A percentile compares a stretch with the other conserved stretches of the same genome.
phyloP scores from a whole-genome alignment of 1,284 basidiomycete species.

The Filobasidium uniguttulatum region DNA sequence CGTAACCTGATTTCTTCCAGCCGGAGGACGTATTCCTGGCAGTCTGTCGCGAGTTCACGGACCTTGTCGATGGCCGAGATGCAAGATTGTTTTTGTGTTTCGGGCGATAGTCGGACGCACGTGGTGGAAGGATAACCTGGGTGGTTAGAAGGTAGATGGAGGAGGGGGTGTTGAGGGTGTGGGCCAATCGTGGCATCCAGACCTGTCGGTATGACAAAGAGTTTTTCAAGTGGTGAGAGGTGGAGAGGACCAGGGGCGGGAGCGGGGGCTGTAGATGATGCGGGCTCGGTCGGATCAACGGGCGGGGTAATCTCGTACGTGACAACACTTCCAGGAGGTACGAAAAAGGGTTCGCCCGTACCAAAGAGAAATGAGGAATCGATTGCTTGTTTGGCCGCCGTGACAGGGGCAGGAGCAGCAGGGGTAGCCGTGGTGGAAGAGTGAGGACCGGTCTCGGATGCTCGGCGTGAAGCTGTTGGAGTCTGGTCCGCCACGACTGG shows the following conservation, averaged over 20 bases:
- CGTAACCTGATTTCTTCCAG: constrained; percentile 41
- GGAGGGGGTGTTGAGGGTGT: constrained; percentile 21
- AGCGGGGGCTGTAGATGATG: constrained; percentile 2
- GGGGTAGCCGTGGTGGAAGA: background rate
- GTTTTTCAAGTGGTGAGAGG: constrained; percentile 29
- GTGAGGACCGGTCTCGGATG: background rate
- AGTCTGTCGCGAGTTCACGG: constrained; percentile 39
- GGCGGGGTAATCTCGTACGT: constrained; percentile 4
- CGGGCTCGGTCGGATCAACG: background rate
- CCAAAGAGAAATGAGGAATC: constrained; percentile 12
- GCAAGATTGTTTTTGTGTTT: constrained; percentile 30
- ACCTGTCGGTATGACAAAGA: constrained; percentile 32
- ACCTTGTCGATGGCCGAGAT: constrained; percentile 35
- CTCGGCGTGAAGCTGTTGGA: too few species aligned
- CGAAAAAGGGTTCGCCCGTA: constrained; percentile 12
- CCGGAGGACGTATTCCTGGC: constrained; percentile 41
- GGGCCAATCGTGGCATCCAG: constrained; percentile 30
- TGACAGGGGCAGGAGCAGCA: background rate
- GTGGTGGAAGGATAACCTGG: constrained; percentile 21
- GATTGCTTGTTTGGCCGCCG: constrained; percentile 4
- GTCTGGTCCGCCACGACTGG: too few species aligned
- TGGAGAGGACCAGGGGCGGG: too few species aligned
- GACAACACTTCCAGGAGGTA: constrained; percentile 12
- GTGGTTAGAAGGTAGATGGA: constrained; percentile 19
- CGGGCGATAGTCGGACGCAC: constrained; percentile 31